Base-by-base conservation (phyloP, 148 eudicot species). In the Arctostaphylos glauca region DNA sequence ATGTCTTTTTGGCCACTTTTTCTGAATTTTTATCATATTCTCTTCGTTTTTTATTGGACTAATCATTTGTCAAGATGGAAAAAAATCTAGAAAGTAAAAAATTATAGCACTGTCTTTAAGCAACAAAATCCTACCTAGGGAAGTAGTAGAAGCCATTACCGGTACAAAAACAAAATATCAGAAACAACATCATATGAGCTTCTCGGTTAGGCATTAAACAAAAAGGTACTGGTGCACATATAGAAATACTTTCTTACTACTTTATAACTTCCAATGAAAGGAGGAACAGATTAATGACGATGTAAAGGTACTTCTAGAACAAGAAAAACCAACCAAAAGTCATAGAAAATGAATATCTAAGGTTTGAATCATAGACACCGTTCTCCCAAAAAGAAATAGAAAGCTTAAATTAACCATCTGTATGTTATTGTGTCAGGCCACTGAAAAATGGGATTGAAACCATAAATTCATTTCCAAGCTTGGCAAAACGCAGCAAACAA, bases 381-480 rank as follows among this genome's bases (percentile, higher is more conserved):
- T 21, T 46, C 19, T 50, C n/a, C 9, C n/a, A 72, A 72, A 70
- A 72, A 18, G 18, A 74, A 74, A 47, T 14, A 74, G 4, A 6
- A 47, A 74, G 31, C 9, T 31, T 62, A 74, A 25, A 74, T 47
- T 19, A 8, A 46, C 54, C 12, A 46, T 47, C 77, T 75, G 16
- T 47, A 74, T n/a, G 55, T 48, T 8, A 47, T 19, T 15, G 77
- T n/a, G 58, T 50, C 78, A 75, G 58, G 68, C 68, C 41, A 75
- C 78, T 9, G 5, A 21, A 75, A 74, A 21, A 75, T 49, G 53
- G 15, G 41, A 47, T 74, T 23, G 0, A 73, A 73, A 47, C 25
- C 53, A 43, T 15, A 73, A 46, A 18, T 74, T 74, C 78, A n/a
- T 48, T 74, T 49, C 78, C 25, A 74, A 74, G 78, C 38, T n/a